Conservation (phyloP, 1,139 yeast genomes). For the Magnusiomyces ingens region DNA sequence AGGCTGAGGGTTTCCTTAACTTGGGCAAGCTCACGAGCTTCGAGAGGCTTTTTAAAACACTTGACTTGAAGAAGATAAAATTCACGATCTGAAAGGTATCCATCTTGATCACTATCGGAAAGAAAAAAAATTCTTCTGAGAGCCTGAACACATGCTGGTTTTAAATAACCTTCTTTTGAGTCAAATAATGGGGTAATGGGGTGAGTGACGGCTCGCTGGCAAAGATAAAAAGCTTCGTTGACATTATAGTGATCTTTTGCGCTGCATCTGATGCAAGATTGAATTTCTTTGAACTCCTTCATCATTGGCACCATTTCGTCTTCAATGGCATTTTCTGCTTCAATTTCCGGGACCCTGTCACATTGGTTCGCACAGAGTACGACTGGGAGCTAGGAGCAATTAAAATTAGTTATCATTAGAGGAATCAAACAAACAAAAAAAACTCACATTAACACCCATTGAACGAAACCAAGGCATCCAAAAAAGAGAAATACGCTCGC, state of each 20-base stretch:
- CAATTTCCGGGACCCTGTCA: conserved; percentile 39
- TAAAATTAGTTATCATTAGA: background rate
- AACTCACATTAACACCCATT: conserved; percentile 63
- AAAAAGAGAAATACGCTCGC: conserved; percentile 80
- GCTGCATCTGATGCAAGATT: conserved; percentile 81
- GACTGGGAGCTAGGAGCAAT: conserved; percentile 58
- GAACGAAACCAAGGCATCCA: conserved; percentile 94
- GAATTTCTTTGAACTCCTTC: conserved; percentile 89
- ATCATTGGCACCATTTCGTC: conserved; percentile 84
- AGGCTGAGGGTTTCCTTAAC: conserved; percentile 37
- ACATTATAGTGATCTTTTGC: conserved; percentile 76
- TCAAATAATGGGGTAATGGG: conserved; percentile 94
- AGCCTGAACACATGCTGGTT: conserved; percentile 71
- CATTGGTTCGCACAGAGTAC: conserved; percentile 82
- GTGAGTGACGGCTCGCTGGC: conserved; percentile 86
- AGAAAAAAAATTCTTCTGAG: conserved; percentile 73
- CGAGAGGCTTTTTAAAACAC: conserved; percentile 62
- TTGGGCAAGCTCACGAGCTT: conserved; percentile 44
- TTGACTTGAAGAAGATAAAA: conserved; percentile 60
- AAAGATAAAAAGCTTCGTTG: conserved; percentile 80
- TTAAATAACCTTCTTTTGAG: conserved; percentile 77
- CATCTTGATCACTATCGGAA: conserved; percentile 88
- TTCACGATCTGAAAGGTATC: conserved; percentile 63
- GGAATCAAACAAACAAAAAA: background rate
- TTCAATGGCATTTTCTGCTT: conserved; percentile 33